These are phyloP conservation scores for Chlamydomonas eustigma DNA, from an alignment of 139 green algal species.

Conservation along the genomic window DNA sequence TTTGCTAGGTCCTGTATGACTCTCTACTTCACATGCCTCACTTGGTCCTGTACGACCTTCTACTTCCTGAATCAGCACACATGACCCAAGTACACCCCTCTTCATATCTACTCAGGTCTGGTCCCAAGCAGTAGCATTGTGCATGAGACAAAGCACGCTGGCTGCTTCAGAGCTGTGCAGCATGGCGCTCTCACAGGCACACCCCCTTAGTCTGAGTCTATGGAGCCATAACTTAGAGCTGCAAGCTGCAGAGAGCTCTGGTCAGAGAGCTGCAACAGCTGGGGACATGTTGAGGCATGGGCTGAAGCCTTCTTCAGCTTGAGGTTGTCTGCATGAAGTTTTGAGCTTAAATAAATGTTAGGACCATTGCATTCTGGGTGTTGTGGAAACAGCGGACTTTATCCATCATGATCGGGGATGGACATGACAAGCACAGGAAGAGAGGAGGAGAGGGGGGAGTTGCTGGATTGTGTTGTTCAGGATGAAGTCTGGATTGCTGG, in stretches of 20 bases:
- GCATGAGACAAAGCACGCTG: not conserved
- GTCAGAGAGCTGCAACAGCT: not conserved
- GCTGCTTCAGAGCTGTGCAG: not conserved
- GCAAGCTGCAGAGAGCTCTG: not conserved
- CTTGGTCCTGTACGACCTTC: not conserved
- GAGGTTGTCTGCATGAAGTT: too few species aligned
- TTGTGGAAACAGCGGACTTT: too few species aligned
- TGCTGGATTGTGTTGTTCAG: too few species aligned
- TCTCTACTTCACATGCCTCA: not conserved
- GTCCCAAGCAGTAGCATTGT: not conserved
- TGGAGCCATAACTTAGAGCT: not conserved
- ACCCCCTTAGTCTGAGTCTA: not conserved
- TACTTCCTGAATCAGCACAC: not conserved
- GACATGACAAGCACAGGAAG: too few species aligned
- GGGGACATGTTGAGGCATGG: not conserved
- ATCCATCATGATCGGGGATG: too few species aligned
- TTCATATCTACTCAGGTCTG: not conserved
- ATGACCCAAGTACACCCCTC: too few species aligned
- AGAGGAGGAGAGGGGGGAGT: too few species aligned
- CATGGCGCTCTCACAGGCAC: not conserved
- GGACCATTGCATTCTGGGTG: too few species aligned
- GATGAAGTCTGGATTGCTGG: too few species aligned
- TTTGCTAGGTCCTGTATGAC: not conserved
- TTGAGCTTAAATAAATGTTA: too few species aligned
- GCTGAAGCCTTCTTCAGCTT: too few species aligned